Conservation (phyloP, 139 green algal genomes). For the Monoraphidium neglectum region DNA sequence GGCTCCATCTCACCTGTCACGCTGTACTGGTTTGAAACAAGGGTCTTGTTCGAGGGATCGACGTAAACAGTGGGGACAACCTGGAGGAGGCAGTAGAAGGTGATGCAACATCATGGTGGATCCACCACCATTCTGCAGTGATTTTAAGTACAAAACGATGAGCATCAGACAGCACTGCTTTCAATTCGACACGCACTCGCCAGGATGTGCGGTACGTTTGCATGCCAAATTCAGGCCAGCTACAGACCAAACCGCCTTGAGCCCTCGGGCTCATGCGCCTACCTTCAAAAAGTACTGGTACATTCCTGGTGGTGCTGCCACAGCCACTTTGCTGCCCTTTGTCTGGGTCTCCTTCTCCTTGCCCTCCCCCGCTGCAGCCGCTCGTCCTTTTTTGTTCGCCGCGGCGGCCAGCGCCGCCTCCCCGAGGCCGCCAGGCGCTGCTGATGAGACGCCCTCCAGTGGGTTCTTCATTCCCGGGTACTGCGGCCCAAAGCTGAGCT, state of each 20-base stretch:
- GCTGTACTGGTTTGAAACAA: constrained; percentile 93
- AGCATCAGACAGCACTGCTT: too few relatives aligned
- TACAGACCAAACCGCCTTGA: neutral
- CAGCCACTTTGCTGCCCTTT: too few relatives aligned
- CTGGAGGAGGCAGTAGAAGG: too few relatives aligned
- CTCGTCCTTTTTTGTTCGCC: neutral
- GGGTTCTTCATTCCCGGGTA: constrained; percentile 78
- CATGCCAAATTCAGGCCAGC: too few relatives aligned
- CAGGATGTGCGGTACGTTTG: too few relatives aligned
- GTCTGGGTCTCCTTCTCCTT: too few relatives aligned
- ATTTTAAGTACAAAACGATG: too few relatives aligned
- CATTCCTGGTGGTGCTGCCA: constrained; percentile 73
- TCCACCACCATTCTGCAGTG: too few relatives aligned
- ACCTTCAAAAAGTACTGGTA: constrained; percentile 99
- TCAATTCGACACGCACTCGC: too few relatives aligned
- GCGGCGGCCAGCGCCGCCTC: constrained; percentile 14
- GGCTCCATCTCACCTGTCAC: too few relatives aligned
- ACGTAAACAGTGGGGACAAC: constrained; percentile 94
- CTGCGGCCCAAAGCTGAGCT: constrained; percentile 49
- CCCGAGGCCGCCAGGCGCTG: neutral
- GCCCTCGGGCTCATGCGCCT: neutral
- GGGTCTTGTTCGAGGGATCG: constrained; percentile 56
- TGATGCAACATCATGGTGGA: too few relatives aligned
- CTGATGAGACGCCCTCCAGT: constrained; percentile 58
- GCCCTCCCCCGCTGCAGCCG: neutral